Conservation (phyloP, 345 rosid species). For the Euphorbia peplus region DNA sequence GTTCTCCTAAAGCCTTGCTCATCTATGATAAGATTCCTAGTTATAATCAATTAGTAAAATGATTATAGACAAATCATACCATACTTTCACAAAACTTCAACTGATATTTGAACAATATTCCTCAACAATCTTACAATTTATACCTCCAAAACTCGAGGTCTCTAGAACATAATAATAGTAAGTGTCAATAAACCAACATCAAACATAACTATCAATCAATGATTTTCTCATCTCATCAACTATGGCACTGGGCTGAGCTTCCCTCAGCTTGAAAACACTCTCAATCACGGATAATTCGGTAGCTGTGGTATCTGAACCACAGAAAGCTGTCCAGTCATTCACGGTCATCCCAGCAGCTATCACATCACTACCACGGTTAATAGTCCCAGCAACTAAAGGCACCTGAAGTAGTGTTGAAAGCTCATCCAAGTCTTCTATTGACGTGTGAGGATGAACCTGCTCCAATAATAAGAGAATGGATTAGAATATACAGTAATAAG, state of each 20-base stretch:
- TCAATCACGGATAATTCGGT: slow-evolving; percentile 87
- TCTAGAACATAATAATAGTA: not conserved
- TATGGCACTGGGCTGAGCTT: slow-evolving; percentile 77
- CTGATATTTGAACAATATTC: not conserved
- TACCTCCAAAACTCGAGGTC: too few relatives aligned
- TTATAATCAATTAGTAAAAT: too few relatives aligned
- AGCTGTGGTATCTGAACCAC: slow-evolving; percentile 93
- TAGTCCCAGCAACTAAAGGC: slow-evolving; percentile 58
- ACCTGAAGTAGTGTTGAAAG: slow-evolving; percentile 89
- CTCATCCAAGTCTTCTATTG: slow-evolving; percentile 90
- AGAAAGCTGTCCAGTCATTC: slow-evolving; percentile 86
- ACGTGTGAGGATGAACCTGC: slow-evolving; percentile 94
- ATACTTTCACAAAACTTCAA: not conserved
- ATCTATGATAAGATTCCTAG: not conserved
- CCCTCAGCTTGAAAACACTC: slow-evolving; percentile 88
- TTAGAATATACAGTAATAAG: not conserved
- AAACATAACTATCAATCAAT: slow-evolving; percentile 72
- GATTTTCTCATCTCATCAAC: slow-evolving; percentile 93
- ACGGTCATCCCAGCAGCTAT: slow-evolving; percentile 80
- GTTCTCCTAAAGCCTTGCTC: not conserved
- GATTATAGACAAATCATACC: not conserved
- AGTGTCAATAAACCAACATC: not conserved
- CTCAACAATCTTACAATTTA: not conserved
- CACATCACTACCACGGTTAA: slow-evolving; percentile 87
- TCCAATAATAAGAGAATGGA: not conserved